Conservation (phyloP, 2,329 filamentous ascomycete species). For the Ceratocystiopsis sp. region DNA sequence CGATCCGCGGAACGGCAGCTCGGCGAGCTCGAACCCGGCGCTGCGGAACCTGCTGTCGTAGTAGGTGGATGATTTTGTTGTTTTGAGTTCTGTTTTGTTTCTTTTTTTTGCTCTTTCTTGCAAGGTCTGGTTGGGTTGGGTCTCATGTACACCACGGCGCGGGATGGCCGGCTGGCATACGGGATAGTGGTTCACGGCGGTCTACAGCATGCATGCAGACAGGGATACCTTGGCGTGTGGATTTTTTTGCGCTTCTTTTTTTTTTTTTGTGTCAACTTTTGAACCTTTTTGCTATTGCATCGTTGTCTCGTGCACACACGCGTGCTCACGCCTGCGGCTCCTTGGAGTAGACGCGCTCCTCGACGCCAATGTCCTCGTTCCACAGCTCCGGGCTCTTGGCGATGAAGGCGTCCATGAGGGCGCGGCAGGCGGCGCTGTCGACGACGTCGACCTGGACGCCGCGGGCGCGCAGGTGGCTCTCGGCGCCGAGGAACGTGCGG, state of each 20-base stretch:
- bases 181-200: neutral
- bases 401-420: slow-evolving; percentile 57
- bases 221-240: neutral
- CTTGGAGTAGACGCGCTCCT: slow-evolving; percentile 23
- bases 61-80: neutral
- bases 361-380: slow-evolving; percentile 42
- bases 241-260: neutral
- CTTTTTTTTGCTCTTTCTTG: neutral
- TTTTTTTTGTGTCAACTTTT: neutral
- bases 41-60: slow-evolving; percentile 55
- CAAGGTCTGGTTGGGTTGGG: too few species aligned
- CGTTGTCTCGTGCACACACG: too few species aligned
- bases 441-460: slow-evolving; percentile 61
- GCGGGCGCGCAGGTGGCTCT: slow-evolving; percentile 48
- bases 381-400: slow-evolving; percentile 54
- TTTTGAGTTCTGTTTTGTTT: neutral
- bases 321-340: slow-evolving; percentile 7
- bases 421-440: slow-evolving; percentile 45
- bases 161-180: neutral
- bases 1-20: slow-evolving; percentile 33
- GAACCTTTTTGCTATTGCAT: too few species aligned
- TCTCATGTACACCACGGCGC: too few species aligned
- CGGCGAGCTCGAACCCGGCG: slow-evolving; percentile 64
- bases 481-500: slow-evolving; percentile 55
- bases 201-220: neutral